Conservation (phyloP, 306 rosid genomes). For the Abrus pulchellus region DNA sequence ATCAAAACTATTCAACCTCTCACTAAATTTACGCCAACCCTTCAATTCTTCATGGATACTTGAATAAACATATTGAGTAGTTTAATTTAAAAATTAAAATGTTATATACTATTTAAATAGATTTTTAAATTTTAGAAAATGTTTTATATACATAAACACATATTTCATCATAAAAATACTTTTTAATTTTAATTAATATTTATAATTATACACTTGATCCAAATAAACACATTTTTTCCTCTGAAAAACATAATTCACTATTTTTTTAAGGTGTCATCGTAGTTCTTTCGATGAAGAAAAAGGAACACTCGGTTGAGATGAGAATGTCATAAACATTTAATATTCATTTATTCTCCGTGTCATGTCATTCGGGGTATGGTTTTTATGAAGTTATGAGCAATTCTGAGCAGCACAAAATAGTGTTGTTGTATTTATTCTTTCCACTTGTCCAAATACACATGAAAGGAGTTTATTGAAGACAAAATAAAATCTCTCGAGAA, state of each 20-base stretch:
- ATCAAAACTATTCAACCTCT: too few species aligned
- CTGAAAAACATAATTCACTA: neutral
- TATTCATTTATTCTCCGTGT: neutral
- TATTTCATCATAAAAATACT: too few species aligned
- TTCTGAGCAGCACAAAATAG: neutral
- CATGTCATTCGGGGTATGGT: neutral
- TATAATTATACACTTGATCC: too few species aligned
- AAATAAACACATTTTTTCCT: neutral
- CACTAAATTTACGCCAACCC: too few species aligned
- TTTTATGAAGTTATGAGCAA: neutral
- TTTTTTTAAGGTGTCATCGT: neutral
- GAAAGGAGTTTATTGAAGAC: neutral
- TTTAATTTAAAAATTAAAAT: too few species aligned
- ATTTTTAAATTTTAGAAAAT: too few species aligned
- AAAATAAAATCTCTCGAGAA: conserved; percentile 2
- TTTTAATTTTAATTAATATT: too few species aligned
- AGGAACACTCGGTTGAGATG: neutral
- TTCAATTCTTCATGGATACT: too few species aligned
- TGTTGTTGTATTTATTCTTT: neutral
- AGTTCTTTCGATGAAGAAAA: neutral
- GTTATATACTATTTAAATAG: too few species aligned
- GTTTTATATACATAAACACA: too few species aligned
- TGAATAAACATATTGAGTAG: too few species aligned
- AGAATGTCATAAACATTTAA: neutral
- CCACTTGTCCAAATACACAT: conserved; percentile 25